These are phyloP conservation scores for Pelargonium fulgidum DNA, from an alignment of 441 rosid species.

Conservation along the genomic window DNA sequence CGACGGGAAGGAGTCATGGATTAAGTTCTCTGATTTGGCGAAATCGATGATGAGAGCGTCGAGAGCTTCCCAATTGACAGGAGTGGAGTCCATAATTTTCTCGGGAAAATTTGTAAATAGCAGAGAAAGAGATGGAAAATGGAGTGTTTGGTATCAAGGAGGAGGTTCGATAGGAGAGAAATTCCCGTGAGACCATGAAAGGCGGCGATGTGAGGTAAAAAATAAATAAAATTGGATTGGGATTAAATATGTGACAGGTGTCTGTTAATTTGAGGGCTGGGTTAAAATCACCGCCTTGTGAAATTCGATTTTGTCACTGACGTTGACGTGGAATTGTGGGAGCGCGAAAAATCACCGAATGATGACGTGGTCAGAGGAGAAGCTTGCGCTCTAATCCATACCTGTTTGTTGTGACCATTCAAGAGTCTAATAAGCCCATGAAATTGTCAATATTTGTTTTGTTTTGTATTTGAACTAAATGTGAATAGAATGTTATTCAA, in stretches of 20 bases:
- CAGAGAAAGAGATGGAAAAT: slow-evolving; percentile 1
- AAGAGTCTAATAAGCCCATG: too few species aligned
- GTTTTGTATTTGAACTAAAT: too few species aligned
- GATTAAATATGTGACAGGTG: slow-evolving; percentile 31
- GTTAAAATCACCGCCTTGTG: not conserved
- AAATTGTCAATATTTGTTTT: too few species aligned
- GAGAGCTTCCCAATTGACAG: slow-evolving; percentile 86
- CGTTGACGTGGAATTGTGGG: slow-evolving; percentile 1
- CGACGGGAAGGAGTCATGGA: slow-evolving; percentile 39
- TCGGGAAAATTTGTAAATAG: slow-evolving; percentile 16
- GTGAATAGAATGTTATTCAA: too few species aligned
- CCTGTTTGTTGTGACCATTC: too few species aligned
- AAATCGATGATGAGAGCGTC: slow-evolving; percentile 71
- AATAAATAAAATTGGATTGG: not conserved
- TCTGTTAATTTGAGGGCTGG: not conserved
- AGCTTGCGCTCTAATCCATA: too few species aligned
- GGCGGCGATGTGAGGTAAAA: slow-evolving; percentile 32
- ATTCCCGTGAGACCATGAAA: slow-evolving; percentile 13
- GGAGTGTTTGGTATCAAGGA: not conserved
- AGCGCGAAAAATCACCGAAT: too few species aligned
- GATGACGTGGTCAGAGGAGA: too few species aligned
- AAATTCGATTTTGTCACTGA: not conserved
- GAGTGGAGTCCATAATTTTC: slow-evolving; percentile 50
- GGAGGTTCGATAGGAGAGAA: not conserved
- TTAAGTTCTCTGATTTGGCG: slow-evolving; percentile 64